Conservation (phyloP, 192 early-diverging fungal species). For the Backusella macrospora region DNA sequence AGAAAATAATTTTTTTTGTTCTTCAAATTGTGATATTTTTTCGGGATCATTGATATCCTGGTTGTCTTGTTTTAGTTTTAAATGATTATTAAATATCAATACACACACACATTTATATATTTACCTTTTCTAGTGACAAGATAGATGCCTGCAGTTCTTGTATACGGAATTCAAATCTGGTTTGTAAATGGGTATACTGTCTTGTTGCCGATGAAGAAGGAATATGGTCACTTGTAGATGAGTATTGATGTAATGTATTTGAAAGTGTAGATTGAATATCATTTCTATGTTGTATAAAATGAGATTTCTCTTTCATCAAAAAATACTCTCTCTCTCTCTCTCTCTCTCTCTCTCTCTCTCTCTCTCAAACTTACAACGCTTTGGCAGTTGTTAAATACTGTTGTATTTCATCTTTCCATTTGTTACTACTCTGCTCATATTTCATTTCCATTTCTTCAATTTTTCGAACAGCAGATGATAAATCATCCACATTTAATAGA, state of each 20-base stretch:
- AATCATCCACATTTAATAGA: background rate
- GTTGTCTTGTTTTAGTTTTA: too few species aligned
- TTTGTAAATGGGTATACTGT: background rate
- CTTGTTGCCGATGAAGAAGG: background rate
- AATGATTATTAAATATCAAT: background rate
- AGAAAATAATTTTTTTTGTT: conserved; percentile 2
- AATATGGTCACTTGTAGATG: background rate
- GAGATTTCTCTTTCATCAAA: background rate
- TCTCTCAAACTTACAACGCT: background rate
- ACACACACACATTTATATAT: background rate
- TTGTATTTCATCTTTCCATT: background rate
- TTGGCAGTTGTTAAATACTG: background rate
- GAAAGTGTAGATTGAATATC: background rate
- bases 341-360: too few species aligned
- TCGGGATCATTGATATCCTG: conserved; percentile 5
- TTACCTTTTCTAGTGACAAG: background rate
- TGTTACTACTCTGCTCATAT: background rate
- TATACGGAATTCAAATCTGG: background rate
- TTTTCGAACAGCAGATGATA: background rate
- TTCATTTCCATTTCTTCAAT: conserved; percentile 3
- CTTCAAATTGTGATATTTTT: background rate
- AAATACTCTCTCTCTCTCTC: background rate
- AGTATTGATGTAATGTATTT: background rate
- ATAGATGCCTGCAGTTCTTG: background rate
- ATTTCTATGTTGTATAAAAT: background rate